These are phyloP conservation scores for Clarireedia hainanense DNA, from an alignment of 2,329 filamentous ascomycete species.

Conservation along the genomic window DNA sequence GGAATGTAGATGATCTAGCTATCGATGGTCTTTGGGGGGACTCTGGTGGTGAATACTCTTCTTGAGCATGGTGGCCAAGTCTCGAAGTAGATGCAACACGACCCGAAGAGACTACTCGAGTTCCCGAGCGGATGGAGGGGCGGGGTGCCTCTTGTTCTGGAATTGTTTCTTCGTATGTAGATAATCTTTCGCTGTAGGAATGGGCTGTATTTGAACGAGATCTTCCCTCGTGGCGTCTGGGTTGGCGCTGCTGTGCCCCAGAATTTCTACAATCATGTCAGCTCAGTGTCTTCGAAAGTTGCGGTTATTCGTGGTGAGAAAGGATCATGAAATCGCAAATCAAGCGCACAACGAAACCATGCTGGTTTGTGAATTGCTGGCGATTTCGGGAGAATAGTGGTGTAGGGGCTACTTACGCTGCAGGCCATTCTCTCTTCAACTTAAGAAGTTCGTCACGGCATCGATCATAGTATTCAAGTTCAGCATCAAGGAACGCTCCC, in stretches of 20 bases:
- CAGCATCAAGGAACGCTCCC: constrained; percentile 74
- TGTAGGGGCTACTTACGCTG: constrained; percentile 37
- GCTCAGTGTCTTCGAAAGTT: background rate
- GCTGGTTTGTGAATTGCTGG: background rate
- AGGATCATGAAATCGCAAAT: background rate
- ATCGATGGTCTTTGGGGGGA: constrained; percentile 38
- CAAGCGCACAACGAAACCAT: background rate
- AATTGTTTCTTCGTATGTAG: constrained; percentile 41
- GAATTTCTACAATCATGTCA: constrained; percentile 5
- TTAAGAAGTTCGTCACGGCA: constrained; percentile 75
- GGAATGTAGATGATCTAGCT: constrained; percentile 48
- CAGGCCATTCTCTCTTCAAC: constrained; percentile 62
- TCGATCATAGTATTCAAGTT: constrained; percentile 85
- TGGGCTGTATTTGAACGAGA: constrained; percentile 57
- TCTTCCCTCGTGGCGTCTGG: constrained; percentile 26
- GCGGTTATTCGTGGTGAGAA: too few relatives aligned
- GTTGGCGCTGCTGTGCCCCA: constrained; percentile 13
- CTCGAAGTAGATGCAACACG: constrained; percentile 25
- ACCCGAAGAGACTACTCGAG: background rate
- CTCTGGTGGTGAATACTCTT: constrained; percentile 20
- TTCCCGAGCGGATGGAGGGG: constrained; percentile 41
- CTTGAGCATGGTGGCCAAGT: constrained; percentile 12
- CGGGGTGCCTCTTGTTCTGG: constrained; percentile 36
- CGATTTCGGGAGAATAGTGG: background rate
- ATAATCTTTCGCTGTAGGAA: constrained; percentile 53